Conservation (phyloP, 2,329 filamentous ascomycete genomes). For the Leptographium lundbergii region DNA sequence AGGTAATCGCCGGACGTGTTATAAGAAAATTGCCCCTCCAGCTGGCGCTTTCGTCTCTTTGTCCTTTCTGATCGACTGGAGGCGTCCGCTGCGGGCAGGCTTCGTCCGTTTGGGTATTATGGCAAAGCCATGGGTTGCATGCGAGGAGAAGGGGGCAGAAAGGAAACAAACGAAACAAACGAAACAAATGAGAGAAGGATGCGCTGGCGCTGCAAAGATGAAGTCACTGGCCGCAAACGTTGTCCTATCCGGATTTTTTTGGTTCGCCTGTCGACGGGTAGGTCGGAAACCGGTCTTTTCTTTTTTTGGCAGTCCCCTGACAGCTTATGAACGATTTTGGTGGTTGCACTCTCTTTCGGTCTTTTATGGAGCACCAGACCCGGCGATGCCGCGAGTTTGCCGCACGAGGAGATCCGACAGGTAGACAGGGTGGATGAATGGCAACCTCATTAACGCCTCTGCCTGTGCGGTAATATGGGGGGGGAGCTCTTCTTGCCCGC, state of each 20-base stretch:
- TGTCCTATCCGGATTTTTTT: background rate
- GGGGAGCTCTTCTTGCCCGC: background rate
- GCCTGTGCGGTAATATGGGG: background rate
- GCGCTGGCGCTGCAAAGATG: background rate
- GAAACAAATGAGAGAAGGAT: background rate
- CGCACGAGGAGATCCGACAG: background rate
- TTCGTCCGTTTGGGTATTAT: background rate
- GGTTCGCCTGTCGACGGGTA: background rate
- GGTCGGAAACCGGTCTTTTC: background rate
- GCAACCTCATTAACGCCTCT: background rate
- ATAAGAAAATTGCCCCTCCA: background rate
- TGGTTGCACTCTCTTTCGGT: background rate
- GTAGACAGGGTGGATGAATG: background rate
- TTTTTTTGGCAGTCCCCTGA: background rate
- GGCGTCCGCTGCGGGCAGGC: background rate
- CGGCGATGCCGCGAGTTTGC: background rate
- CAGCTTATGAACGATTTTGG: background rate
- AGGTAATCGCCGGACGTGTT: background rate
- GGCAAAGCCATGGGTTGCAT: background rate
- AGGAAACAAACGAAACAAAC: background rate
- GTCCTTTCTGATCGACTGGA: background rate
- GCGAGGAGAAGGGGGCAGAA: background rate
- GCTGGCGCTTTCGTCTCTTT: background rate
- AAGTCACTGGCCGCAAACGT: background rate
- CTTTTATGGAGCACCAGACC: background rate